Base-by-base conservation (phyloP, 192 early-diverging fungal species). In the Backusella parvicylindrica region DNA sequence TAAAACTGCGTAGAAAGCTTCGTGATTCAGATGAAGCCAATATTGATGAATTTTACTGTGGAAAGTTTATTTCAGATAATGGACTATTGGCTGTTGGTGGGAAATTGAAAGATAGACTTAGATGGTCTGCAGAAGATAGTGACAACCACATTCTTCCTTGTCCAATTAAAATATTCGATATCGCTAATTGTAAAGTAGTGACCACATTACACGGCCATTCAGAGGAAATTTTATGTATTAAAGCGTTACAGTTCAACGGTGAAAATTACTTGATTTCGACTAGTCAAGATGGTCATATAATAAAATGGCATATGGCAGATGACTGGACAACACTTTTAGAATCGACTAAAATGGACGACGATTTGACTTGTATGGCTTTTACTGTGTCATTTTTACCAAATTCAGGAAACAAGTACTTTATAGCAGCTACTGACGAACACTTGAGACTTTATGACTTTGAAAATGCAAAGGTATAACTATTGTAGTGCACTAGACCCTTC, bases 101-200 rank as follows among this genome's bases (percentile, higher is more conserved):
- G 68, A 98, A 97, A 79, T 86, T 93, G 35, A 98, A 97, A 79
- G 95, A 98, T 74, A 85, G 94, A 47, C 87, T 91, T 71, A 83
- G 89, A 38, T 97, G 96, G 97, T 94, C 90, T 6, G 87, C 91
- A 64, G 91, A 92, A 63, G 96, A 97, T 72, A 91, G 96, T 3
- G 97, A 98, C 77, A 97, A 96, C 79, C 94, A 96, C 70, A 96
- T 98, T 72, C 75, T 98, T 77, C 94, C 94, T 2, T 98, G 97
- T 73, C 93, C 95, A 6, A 83, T 98, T 30, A 98, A 98, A 72
- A 86, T 97, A 18, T 98, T 98, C 80, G 91, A 97, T 68, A 79
- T 96, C 7, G 64, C 90, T 31, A 88, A 91, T 6, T 92, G 95
- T n/a, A 87, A 92, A 77, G 95, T 97, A 12, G 86, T 96, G 31